These are phyloP conservation scores for Endothia cerciana DNA, from an alignment of 2,329 filamentous ascomycete species.

Conservation along the genomic window DNA sequence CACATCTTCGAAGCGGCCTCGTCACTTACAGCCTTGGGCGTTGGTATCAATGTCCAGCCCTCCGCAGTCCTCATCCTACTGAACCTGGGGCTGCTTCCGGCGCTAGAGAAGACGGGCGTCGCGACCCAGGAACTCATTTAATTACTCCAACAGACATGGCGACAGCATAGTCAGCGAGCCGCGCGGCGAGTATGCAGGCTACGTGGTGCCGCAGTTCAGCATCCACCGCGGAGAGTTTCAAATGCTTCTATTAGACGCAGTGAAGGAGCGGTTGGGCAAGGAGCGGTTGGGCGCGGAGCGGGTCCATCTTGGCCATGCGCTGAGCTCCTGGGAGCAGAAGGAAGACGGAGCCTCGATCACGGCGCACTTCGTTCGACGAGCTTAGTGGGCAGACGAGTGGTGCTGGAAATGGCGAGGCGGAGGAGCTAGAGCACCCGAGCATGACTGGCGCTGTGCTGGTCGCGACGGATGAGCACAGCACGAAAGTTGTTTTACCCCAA, in stretches of 20 bases:
- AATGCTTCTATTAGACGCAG: slow-evolving; percentile 46
- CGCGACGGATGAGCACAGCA: slow-evolving; percentile 47
- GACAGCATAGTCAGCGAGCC: slow-evolving; percentile 48
- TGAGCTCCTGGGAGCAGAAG: slow-evolving; percentile 42
- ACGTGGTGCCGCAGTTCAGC: slow-evolving; percentile 48
- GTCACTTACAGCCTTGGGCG: slow-evolving; percentile 46
- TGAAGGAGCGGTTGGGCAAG: too few species aligned
- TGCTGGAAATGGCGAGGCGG: background rate
- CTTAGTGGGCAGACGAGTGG: slow-evolving; percentile 6
- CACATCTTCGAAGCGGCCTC: slow-evolving; percentile 47
- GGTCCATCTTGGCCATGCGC: slow-evolving; percentile 44
- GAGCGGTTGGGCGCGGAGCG: slow-evolving; percentile 43
- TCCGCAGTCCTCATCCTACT: slow-evolving; percentile 49
- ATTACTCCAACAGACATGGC: slow-evolving; percentile 49
- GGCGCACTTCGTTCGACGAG: slow-evolving; percentile 40
- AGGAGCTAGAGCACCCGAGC: slow-evolving; percentile 34
- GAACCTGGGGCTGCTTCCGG: slow-evolving; percentile 46
- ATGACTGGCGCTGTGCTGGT: slow-evolving; percentile 42
- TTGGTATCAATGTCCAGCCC: slow-evolving; percentile 52
- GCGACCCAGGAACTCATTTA: slow-evolving; percentile 47
- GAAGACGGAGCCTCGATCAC: slow-evolving; percentile 39
- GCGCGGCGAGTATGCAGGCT: slow-evolving; percentile 45
- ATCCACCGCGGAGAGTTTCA: slow-evolving; percentile 51
- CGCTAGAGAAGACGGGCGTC: slow-evolving; percentile 44
- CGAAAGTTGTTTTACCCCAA: slow-evolving; percentile 45